phyloP scores from a whole-genome alignment of 1,284 basidiomycete genomes.

The Cryptococcus sp. region DNA sequence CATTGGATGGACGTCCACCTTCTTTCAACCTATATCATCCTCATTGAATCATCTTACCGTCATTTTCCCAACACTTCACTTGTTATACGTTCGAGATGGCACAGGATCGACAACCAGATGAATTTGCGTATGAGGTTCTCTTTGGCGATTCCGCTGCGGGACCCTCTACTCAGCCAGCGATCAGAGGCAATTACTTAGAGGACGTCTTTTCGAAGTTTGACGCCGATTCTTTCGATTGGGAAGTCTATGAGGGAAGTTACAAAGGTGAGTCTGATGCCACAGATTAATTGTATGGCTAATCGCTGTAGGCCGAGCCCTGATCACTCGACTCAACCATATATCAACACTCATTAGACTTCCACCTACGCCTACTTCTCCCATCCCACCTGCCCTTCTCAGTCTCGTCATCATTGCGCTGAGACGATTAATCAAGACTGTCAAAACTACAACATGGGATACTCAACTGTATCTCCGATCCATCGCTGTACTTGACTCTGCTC shows the following conservation, averaged over 20 bases:
- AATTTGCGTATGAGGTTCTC: too few species aligned
- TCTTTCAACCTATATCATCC: too few species aligned
- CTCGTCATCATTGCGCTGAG: background rate
- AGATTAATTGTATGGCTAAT: background rate
- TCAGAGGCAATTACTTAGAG: constrained; percentile 7
- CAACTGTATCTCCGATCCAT: background rate
- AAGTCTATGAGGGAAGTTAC: constrained; percentile 30
- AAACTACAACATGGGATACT: constrained; percentile 1
- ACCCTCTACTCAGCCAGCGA: too few species aligned
- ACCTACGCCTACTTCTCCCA: constrained; percentile 1
- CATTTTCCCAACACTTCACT: too few species aligned
- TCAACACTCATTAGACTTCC: constrained; percentile 13
- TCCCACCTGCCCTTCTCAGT: constrained; percentile 8
- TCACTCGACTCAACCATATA: constrained; percentile 33
- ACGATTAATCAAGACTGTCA: background rate
- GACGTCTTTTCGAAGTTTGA: constrained; percentile 4
- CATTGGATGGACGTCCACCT: too few species aligned
- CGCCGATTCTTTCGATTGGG: constrained; percentile 25
- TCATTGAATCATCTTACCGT: too few species aligned
- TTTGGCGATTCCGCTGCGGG: too few species aligned
- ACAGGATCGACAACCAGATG: too few species aligned
- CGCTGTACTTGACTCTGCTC: constrained; percentile 1
- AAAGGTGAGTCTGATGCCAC: constrained; percentile 19
- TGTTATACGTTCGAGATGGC: too few species aligned
- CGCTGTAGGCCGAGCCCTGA: constrained; percentile 35